phyloP scores from a whole-genome alignment of 2,329 filamentous ascomycete species.

The Aureobasidium sp. region DNA sequence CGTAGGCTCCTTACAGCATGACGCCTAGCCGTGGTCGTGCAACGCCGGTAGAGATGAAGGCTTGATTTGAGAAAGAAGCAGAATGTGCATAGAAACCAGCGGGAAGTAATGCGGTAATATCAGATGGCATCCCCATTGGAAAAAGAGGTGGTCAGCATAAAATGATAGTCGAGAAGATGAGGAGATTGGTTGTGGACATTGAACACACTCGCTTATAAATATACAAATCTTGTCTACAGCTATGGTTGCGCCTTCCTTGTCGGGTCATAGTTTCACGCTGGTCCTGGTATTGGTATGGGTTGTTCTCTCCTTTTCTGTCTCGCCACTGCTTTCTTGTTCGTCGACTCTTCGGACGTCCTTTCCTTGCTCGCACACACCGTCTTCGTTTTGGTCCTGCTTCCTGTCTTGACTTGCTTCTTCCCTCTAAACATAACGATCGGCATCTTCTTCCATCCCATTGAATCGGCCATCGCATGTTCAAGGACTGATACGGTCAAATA shows the following conservation, averaged over 20 bases:
- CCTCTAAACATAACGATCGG: no score
- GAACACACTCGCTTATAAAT: background rate
- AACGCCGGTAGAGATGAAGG: constrained; percentile 19
- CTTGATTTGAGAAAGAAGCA: background rate
- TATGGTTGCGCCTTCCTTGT: background rate
- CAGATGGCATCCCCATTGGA: background rate
- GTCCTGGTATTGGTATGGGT: no score
- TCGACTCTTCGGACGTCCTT: background rate
- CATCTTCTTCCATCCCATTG: no score
- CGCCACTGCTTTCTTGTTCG: background rate
- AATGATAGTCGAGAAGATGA: background rate
- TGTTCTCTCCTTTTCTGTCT: background rate
- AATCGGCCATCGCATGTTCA: background rate
- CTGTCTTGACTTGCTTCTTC: background rate
- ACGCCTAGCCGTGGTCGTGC: constrained; percentile 31
- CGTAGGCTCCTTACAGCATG: constrained; percentile 42
- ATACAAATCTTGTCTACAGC: background rate
- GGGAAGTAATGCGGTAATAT: background rate
- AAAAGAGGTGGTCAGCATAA: background rate
- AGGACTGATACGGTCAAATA: background rate
- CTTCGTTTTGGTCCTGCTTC: background rate
- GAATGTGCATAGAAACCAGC: background rate
- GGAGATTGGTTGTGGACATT: background rate
- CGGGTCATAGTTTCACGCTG: no score
- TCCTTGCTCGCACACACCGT: background rate